Evolutionary conservation across 192 early-diverging fungal species (phyloP).

Genomic region (Mortierella antarctica): DNA sequence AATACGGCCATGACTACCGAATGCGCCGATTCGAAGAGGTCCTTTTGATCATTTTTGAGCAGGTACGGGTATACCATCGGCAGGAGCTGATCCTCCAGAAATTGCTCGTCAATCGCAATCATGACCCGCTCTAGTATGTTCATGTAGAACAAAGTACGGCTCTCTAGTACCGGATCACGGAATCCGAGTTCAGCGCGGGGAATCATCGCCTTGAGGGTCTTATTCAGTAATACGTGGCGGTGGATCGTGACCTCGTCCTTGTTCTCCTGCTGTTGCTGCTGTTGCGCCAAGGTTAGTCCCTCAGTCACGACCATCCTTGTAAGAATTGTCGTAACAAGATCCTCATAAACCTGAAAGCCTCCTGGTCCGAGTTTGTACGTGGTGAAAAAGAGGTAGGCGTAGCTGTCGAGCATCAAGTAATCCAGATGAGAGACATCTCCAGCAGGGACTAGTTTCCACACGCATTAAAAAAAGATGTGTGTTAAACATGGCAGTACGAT

Average conservation of each 20-base stretch:
- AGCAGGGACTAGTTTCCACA: constrained; percentile 12
- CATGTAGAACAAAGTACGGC: constrained; percentile 57
- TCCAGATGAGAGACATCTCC: constrained; percentile 17
- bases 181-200: constrained; percentile 31
- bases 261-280: background rate
- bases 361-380: constrained; percentile 55
- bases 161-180: constrained; percentile 42
- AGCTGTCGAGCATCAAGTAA: constrained; percentile 53
- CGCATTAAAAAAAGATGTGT: background rate
- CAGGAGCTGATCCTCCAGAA: constrained; percentile 59
- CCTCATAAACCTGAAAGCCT: constrained; percentile 62
- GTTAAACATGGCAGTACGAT: background rate
- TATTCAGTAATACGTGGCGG: constrained; percentile 32
- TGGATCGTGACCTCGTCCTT: background rate
- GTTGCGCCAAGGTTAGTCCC: constrained; percentile 1
- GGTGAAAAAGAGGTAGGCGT: constrained; percentile 62
- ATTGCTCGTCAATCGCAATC: constrained; percentile 51
- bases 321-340: constrained; percentile 56
- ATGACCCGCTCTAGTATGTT: constrained; percentile 63
- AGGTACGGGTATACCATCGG: constrained; percentile 60
- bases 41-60: constrained; percentile 43
- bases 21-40: constrained; percentile 65
- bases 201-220: constrained; percentile 33
- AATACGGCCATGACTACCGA: constrained; percentile 60
- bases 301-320: constrained; percentile 51